Evolutionary conservation across 2,329 filamentous ascomycete species (phyloP), one percentile per base, ranked within the genome.

Genomic region (Lachnellula arida): DNA sequence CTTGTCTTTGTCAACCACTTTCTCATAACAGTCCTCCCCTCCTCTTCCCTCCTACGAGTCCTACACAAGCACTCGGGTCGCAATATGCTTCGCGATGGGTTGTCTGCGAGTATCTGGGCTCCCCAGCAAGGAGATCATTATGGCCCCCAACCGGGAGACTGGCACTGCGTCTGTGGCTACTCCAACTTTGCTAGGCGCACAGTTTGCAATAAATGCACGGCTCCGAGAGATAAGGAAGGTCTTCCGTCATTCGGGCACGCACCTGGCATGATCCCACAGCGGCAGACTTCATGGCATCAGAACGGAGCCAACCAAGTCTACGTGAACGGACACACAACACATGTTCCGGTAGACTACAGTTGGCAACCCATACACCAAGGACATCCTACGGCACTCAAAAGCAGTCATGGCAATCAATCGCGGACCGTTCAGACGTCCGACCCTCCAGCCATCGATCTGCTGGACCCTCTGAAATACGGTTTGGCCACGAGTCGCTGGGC

Each of bases 401-500:
- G 8, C 6, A n/a, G 14, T 17, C 14, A 17, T 17, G 37, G 37
- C 2, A 42, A 40, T 25, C 34, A 28, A 40, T 7, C 15, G 32
- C n/a, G 34, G n/a, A 23, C n/a, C 14, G 17, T 17, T 23, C 34
- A 42, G 23, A 7, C 12, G 25, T 7, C 17, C 11, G 11, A 51
- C 15, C 2, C 34, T 40, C 34, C 8, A n/a, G 14, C 32, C 23
- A 14, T 40, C 19, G 44, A 37, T 15, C 23, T 25, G 14, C 37
- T 51, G 8, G 17, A 53, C 34, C 14, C 15, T 2, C 15, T 49
- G 17, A 47, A 35, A 28, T 54, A 51, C 34, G 63, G 65, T 2
- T 49, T 66, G 4, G 53, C 60, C 8, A 57, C 60, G 0, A 68
- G 67, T 47, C 57, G 61, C 22, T 68, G 65, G 65, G 67, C 67